These are phyloP conservation scores for Rosa chinensis DNA, from an alignment of 306 rosid genomes.

Conservation along the genomic window DNA sequence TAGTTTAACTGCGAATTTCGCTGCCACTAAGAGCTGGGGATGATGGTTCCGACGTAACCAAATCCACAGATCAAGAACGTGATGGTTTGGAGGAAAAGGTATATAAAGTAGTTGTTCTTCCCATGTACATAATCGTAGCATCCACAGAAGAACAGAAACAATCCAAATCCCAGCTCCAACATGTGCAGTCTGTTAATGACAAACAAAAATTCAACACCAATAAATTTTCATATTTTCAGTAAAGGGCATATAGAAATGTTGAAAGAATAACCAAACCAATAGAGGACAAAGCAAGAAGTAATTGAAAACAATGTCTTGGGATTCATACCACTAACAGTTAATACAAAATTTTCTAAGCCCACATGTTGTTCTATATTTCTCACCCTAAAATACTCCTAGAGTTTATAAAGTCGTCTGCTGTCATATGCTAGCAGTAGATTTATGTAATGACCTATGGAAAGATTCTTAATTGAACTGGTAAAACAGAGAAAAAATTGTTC, in stretches of 20 bases:
- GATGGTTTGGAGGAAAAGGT: constrained; percentile 93
- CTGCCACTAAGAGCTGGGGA: constrained; percentile 51
- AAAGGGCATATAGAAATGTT: not conserved
- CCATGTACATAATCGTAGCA: constrained; percentile 95
- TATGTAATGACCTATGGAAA: constrained; percentile 10
- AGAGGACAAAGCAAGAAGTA: not conserved
- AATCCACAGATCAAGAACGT: constrained; percentile 80
- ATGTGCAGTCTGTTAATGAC: constrained; percentile 56
- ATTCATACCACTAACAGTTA: not conserved
- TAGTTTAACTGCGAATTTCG: constrained; percentile 11
- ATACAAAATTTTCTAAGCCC: not conserved
- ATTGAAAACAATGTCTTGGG: not conserved
- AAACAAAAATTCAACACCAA: constrained; percentile 22
- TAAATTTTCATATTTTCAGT: constrained; percentile 5
- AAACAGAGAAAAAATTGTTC: constrained; percentile 18
- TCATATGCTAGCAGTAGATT: constrained; percentile 14
- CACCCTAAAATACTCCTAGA: not conserved
- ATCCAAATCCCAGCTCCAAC: constrained; percentile 92
- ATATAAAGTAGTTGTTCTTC: constrained; percentile 83
- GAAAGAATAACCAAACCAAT: not conserved
- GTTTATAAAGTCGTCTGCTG: constrained; percentile 2
- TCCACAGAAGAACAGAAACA: constrained; percentile 85
- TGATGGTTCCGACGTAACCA: constrained; percentile 94
- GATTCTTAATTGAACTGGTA: constrained; percentile 33
- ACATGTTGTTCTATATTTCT: constrained; percentile 1